phyloP scores from a whole-genome alignment of 768 basidiomycete species.

The Tulasnella calospora region DNA sequence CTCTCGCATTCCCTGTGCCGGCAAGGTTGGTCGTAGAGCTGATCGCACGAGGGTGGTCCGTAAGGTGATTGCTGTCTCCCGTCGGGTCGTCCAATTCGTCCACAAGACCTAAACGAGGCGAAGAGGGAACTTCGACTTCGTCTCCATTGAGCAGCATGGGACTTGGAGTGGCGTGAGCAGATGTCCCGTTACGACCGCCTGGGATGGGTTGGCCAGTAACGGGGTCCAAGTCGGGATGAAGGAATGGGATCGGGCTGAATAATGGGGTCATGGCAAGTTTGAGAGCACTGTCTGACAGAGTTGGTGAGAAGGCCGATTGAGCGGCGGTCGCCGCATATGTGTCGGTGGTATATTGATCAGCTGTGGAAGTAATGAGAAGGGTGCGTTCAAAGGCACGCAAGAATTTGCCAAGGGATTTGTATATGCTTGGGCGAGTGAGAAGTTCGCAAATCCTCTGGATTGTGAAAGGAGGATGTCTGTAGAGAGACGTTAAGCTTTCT shows the following conservation, averaged over 20 bases:
- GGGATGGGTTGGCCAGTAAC: conserved; percentile 73
- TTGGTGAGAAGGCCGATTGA: conserved; percentile 45
- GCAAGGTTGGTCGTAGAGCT: conserved; percentile 34
- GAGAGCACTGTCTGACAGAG: conserved; percentile 40
- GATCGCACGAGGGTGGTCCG: conserved; percentile 69
- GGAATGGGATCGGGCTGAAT: conserved; percentile 83
- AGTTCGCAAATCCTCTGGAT: conserved; percentile 87
- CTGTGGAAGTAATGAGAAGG: conserved; percentile 76
- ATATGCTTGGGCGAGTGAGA: conserved; percentile 63
- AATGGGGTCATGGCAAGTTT: conserved; percentile 63
- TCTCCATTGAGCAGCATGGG: conserved; percentile 26
- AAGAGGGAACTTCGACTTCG: conserved; percentile 39
- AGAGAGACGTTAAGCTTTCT: neutral
- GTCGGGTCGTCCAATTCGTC: conserved; percentile 81
- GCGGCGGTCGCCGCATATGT: conserved; percentile 33
- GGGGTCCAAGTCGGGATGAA: conserved; percentile 75
- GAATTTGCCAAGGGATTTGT: conserved; percentile 78
- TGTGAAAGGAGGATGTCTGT: conserved; percentile 70
- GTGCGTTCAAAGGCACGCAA: conserved; percentile 79
- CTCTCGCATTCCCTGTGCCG: neutral
- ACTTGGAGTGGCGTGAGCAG: conserved; percentile 18
- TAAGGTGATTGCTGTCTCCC: conserved; percentile 64
- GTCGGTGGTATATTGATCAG: conserved; percentile 56
- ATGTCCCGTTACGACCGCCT: conserved; percentile 10
- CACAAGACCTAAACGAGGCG: conserved; percentile 55